A percentile compares a stretch with the other conserved stretches of the same genome.
Conservation (phyloP, 495 filamentous ascomycete genomes). For the Platismatia glauca region DNA sequence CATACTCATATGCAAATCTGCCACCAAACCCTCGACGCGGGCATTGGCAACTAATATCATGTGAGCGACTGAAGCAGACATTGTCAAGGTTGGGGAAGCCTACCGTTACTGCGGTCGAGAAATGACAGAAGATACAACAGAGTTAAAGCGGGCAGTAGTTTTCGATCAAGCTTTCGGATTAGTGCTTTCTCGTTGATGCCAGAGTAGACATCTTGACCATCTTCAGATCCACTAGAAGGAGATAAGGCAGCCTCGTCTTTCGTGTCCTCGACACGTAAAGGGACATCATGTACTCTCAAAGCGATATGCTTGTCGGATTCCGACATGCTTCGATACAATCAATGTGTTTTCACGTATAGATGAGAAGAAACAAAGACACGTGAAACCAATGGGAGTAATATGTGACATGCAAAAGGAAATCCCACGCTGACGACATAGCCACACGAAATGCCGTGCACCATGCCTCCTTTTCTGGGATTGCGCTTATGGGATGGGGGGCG, state of each 20-base stretch:
- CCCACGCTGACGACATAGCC: not conserved
- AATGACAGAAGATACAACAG: slow-evolving; percentile 66
- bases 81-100: not conserved
- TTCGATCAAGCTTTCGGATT: slow-evolving; percentile 56
- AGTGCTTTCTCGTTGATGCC: slow-evolving; percentile 50
- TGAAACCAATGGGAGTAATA: not conserved
- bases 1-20: slow-evolving; percentile 53
- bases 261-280: not conserved
- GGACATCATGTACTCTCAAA: not conserved
- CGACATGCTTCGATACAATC: not conserved
- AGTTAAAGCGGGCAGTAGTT: slow-evolving; percentile 57
- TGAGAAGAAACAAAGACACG: not conserved
- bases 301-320: not conserved
- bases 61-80: not conserved
- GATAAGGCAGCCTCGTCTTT: not conserved
- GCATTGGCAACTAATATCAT: slow-evolving; percentile 45
- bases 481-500: not conserved
- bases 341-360: not conserved
- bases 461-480: too few species aligned
- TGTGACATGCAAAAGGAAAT: not conserved
- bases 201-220: not conserved
- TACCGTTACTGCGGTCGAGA: slow-evolving; percentile 66
- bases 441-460: not conserved
- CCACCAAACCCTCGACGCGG: slow-evolving; percentile 52
- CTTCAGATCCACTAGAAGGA: not conserved